phyloP scores from a whole-genome alignment of 2,329 filamentous ascomycete genomes.

The Alternaria postmessia region DNA sequence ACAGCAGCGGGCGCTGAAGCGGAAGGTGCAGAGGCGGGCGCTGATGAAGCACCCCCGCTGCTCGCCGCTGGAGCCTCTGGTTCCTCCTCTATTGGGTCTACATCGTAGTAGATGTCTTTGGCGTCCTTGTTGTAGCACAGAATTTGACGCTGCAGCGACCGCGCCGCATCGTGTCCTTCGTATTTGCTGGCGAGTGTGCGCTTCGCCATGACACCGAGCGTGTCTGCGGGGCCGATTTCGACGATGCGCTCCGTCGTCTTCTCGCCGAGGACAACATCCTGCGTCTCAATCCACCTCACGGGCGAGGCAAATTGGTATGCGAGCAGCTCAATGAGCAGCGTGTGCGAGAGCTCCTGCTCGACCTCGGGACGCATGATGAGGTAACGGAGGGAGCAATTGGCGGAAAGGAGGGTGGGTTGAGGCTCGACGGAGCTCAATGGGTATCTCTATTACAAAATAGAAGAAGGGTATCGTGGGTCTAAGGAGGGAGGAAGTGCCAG shows the following conservation, averaged over 20 bases:
- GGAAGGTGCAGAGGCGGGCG: constrained; percentile 54
- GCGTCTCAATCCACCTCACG: constrained; percentile 99
- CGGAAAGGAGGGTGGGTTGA: constrained; percentile 21
- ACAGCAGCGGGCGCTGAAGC: constrained; percentile 61
- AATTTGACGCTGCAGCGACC: constrained; percentile 95
- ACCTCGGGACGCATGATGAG: constrained; percentile 91
- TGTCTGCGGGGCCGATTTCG: constrained; percentile 96
- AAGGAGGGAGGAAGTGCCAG: constrained; percentile 27
- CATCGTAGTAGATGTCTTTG: constrained; percentile 99
- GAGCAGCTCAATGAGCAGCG: constrained; percentile 95
- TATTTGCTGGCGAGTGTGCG: constrained; percentile 96
- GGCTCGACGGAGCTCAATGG: constrained; percentile 38
- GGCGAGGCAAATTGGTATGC: constrained; percentile 99
- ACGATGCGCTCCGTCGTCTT: constrained; percentile 97
- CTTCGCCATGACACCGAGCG: constrained; percentile 96
- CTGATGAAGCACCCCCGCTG: constrained; percentile 52
- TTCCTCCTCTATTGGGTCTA: constrained; percentile 87
- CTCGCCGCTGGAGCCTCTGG: constrained; percentile 64
- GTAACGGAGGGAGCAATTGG: constrained; percentile 15
- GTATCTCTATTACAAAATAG: constrained; percentile 34
- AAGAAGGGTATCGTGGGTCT: constrained; percentile 29
- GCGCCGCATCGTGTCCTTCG: constrained; percentile 96
- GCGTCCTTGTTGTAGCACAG: constrained; percentile 99
- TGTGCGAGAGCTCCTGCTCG: constrained; percentile 99
- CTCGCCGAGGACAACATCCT: constrained; percentile 98